A percentile compares a stretch with the other conserved stretches of the same genome.
phyloP scores from a whole-genome alignment of 805 yeast genomes.

The Kuraishia floccosa region DNA sequence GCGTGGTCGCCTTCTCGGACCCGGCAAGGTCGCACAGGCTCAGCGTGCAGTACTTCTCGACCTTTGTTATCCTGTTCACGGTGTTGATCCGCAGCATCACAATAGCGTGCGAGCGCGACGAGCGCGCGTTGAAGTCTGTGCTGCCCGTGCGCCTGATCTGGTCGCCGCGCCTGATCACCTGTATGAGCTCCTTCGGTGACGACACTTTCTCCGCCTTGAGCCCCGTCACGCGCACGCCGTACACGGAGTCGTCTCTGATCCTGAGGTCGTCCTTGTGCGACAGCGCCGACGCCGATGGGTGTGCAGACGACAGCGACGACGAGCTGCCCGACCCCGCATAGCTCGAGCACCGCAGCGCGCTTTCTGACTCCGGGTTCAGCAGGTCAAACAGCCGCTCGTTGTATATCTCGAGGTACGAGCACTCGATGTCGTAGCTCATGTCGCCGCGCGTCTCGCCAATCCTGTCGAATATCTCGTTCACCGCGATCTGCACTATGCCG shows the following conservation, averaged over 20 bases:
- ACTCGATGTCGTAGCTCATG: conserved; percentile 29
- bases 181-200: conserved; percentile 48
- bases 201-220: conserved; percentile 49
- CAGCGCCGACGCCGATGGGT: too few relatives aligned
- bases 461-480: conserved; percentile 43
- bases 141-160: conserved; percentile 68
- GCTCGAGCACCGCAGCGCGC: conserved; percentile 7
- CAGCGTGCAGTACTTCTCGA: conserved; percentile 41
- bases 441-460: conserved; percentile 10
- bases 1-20: conserved; percentile 77
- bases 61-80: conserved; percentile 26
- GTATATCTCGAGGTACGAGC: conserved; percentile 78
- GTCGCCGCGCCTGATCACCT: conserved; percentile 60
- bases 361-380: conserved; percentile 28
- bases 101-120: conserved; percentile 89
- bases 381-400: conserved; percentile 81
- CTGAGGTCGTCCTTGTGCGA: conserved; percentile 44
- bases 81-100: conserved; percentile 52
- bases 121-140: conserved; percentile 79
- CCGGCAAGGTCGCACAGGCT: conserved; percentile 95
- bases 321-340: too few relatives aligned
- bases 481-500: conserved; percentile 66
- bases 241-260: conserved; percentile 63
- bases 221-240: conserved; percentile 71
- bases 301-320: too few relatives aligned